Evolutionary conservation across 2,329 filamentous ascomycete genomes (phyloP).

Genomic region (Fusarium sp.): DNA sequence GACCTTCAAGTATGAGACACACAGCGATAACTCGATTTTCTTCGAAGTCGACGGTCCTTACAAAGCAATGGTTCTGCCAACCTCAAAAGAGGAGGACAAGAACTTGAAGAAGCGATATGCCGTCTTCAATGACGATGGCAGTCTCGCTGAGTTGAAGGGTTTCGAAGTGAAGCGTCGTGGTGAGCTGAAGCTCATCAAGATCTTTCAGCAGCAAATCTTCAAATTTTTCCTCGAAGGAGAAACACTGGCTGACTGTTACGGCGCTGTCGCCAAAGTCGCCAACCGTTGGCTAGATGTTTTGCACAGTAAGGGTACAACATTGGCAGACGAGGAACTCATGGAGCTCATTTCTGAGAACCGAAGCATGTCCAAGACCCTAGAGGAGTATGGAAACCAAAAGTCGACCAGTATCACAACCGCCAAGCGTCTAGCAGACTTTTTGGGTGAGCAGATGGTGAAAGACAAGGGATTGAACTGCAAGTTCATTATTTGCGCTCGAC

Average conservation of each 20-base stretch:
- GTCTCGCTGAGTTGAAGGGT: constrained; percentile 93
- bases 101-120: constrained; percentile 99
- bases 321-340: constrained; percentile 97
- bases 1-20: constrained; percentile 92
- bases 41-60: constrained; percentile 99
- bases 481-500: constrained; percentile 94
- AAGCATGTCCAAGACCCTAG: constrained; percentile 96
- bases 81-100: constrained; percentile 98
- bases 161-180: constrained; percentile 98
- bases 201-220: constrained; percentile 99
- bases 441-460: constrained; percentile 99
- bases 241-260: constrained; percentile 90
- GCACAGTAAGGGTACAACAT: constrained; percentile 85
- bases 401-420: constrained; percentile 99
- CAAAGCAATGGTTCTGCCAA: constrained; percentile 96
- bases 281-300: constrained; percentile 98
- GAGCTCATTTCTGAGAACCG: constrained; percentile 99
- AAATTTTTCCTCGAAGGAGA: constrained; percentile 97
- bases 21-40: constrained; percentile 99
- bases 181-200: constrained; percentile 99
- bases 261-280: constrained; percentile 90
- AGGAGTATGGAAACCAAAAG: constrained; percentile 96
- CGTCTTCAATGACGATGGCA: constrained; percentile 98
- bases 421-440: constrained; percentile 91
- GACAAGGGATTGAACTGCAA: constrained; percentile 99